These are phyloP conservation scores for Boletus patriciae DNA, from an alignment of 768 basidiomycete species.

Conservation along the genomic window DNA sequence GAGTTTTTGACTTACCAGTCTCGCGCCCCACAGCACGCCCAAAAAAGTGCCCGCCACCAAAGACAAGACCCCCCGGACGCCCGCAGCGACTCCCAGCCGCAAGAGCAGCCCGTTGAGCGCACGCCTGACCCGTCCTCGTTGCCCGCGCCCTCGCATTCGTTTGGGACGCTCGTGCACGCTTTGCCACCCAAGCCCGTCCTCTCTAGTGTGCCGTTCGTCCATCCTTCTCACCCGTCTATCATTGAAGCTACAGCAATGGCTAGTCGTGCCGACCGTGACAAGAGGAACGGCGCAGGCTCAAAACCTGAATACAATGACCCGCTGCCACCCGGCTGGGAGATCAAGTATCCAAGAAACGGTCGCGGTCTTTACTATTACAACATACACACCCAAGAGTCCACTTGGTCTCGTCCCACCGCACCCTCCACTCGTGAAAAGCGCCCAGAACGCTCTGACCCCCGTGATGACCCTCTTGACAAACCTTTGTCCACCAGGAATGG, in stretches of 20 bases:
- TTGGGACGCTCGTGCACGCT: conserved; percentile 57
- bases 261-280: conserved; percentile 44
- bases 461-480: conserved; percentile 31
- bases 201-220: conserved; percentile 49
- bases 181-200: conserved; percentile 66
- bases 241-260: conserved; percentile 64
- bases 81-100: conserved; percentile 7
- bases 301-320: conserved; percentile 34
- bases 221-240: conserved; percentile 57
- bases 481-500: conserved; percentile 24
- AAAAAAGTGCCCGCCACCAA: conserved; percentile 12
- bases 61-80: conserved; percentile 15
- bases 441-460: conserved; percentile 24
- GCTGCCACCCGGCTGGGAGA: conserved; percentile 63
- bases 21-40: conserved; percentile 32
- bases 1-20: conserved; percentile 50
- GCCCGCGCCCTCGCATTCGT: conserved; percentile 24
- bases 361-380: conserved; percentile 60
- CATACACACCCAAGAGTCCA: conserved; percentile 51
- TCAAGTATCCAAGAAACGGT: conserved; percentile 50
- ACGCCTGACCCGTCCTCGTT: conserved; percentile 24
- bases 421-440: conserved; percentile 26
- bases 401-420: conserved; percentile 55
- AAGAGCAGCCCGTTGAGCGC: conserved; percentile 10
- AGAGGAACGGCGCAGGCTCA: conserved; percentile 38